A percentile compares a stretch with the other conserved stretches of the same genome.
These are phyloP conservation scores for Candida ipomoeae DNA, from an alignment of 805 yeast genomes.

Conservation along the genomic window DNA sequence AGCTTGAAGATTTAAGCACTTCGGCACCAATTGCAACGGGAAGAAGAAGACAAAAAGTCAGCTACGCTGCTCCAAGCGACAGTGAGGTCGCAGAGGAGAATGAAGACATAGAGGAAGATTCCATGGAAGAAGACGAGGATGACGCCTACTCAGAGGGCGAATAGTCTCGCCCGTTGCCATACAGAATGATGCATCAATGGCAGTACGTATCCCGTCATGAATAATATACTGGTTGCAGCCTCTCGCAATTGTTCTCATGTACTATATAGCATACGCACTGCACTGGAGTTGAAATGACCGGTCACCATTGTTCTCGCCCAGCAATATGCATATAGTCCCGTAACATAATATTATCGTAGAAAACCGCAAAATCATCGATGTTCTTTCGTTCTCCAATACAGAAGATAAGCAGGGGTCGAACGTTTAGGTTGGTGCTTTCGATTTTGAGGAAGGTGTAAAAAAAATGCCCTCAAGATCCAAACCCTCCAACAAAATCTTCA, in stretches of 20 bases:
- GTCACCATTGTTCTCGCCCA: not conserved
- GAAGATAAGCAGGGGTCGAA: too few species aligned
- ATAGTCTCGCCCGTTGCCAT: not conserved
- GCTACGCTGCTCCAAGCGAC: slow-evolving; percentile 14
- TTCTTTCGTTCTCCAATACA: too few species aligned
- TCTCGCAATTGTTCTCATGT: not conserved
- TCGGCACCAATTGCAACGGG: slow-evolving; percentile 8
- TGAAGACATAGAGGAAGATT: not conserved
- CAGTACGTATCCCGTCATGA: not conserved
- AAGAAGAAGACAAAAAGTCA: slow-evolving; percentile 12
- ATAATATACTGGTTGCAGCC: not conserved
- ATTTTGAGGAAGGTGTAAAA: too few species aligned
- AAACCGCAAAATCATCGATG: not conserved
- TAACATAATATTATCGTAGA: not conserved
- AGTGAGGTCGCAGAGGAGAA: slow-evolving; percentile 6
- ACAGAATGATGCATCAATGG: not conserved
- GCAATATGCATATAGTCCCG: not conserved
- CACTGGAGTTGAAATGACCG: not conserved
- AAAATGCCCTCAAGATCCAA: too few species aligned
- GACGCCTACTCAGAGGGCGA: slow-evolving; percentile 9
- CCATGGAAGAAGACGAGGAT: slow-evolving; percentile 8
- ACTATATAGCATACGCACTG: not conserved
- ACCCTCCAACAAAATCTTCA: too few species aligned
- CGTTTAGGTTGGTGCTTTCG: too few species aligned
- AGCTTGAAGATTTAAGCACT: slow-evolving; percentile 13